Percentiles rank a stretch among this genome's conserved stretches.
Conservation (phyloP, 352 stramenopile genomes). For the Pythium rishiriense region DNA sequence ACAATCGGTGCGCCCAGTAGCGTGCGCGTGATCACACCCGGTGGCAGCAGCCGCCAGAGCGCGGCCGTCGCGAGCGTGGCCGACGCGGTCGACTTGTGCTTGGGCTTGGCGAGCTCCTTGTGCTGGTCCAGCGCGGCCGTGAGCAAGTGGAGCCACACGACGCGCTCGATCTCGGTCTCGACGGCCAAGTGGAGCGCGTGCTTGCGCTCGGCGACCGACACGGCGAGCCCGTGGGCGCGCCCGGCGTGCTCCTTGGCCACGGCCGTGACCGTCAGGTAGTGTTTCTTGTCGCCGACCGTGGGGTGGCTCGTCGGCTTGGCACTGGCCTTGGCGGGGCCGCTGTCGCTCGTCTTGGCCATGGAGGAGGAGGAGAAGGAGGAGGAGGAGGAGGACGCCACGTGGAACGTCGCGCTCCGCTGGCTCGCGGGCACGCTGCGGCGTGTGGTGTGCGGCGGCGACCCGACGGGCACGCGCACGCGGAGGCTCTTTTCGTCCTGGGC, state of each 20-base stretch:
- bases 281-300: conserved; percentile 38
- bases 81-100: conserved; percentile 18
- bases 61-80: conserved; percentile 24
- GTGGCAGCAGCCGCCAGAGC: conserved; percentile 36
- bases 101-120: conserved; percentile 38
- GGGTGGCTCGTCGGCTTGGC: not conserved
- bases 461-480: conserved; percentile 26
- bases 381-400: not conserved
- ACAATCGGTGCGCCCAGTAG: conserved; percentile 53
- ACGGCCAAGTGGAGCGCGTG: conserved; percentile 59
- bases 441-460: conserved; percentile 30
- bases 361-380: not conserved
- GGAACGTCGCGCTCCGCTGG: conserved; percentile 14
- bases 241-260: conserved; percentile 63
- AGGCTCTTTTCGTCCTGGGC: conserved; percentile 37
- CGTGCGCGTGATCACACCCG: conserved; percentile 38
- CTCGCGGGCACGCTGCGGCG: conserved; percentile 24
- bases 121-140: conserved; percentile 62
- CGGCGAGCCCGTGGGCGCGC: conserved; percentile 52
- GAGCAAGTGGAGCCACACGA: conserved; percentile 77
- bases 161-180: conserved; percentile 72
- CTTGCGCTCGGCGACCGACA: conserved; percentile 53
- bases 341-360: not conserved
- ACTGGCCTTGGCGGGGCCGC: conserved; percentile 1
- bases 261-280: conserved; percentile 52